These are phyloP conservation scores for Pseudonitzschia multistriata DNA, from an alignment of 108 stramenopile genomes.

Conservation along the genomic window DNA sequence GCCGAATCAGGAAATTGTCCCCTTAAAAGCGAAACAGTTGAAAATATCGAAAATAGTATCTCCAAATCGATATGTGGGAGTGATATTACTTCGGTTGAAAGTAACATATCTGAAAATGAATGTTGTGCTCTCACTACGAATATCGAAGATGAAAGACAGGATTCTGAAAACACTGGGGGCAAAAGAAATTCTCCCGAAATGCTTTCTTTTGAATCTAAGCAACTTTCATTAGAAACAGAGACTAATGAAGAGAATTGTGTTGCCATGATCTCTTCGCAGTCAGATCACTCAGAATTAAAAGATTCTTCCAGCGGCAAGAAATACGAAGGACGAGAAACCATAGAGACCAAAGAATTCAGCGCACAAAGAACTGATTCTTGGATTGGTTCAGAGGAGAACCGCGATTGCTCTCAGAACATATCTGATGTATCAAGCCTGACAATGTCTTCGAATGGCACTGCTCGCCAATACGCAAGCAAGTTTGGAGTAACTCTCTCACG, in stretches of 20 bases:
- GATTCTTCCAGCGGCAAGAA: too few species aligned
- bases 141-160: too few species aligned
- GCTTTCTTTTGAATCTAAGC: too few species aligned
- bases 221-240: too few species aligned
- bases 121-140: too few species aligned
- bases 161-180: too few species aligned
- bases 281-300: too few species aligned
- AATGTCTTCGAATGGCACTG: not conserved
- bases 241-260: too few species aligned
- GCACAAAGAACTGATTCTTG: not conserved
- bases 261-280: too few species aligned
- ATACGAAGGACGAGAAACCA: too few species aligned
- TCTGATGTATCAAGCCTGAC: not conserved
- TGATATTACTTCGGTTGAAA: not conserved
- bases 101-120: not conserved
- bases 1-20: not conserved
- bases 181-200: too few species aligned
- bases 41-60: not conserved
- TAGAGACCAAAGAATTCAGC: too few species aligned
- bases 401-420: not conserved
- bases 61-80: not conserved
- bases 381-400: not conserved
- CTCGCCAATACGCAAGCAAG: not conserved
- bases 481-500: not conserved
- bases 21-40: not conserved